A percentile compares a stretch with the other conserved stretches of the same genome.
These are phyloP conservation scores for Hypoxylon sp. DNA, from an alignment of 2,329 filamentous ascomycete species.

Conservation along the genomic window DNA sequence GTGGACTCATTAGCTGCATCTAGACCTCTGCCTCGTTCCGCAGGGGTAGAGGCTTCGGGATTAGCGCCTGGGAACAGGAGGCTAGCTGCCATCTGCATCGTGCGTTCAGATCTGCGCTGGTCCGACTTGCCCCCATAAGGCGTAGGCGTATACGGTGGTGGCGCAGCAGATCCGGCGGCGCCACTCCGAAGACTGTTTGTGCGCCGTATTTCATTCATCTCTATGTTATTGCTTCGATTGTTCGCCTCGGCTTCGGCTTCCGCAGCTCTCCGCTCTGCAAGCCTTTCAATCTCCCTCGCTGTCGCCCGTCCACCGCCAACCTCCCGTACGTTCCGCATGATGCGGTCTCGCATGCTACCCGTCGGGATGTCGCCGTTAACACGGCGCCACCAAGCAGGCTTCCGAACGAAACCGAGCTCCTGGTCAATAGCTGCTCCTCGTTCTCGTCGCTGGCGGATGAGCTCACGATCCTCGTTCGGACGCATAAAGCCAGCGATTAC, in stretches of 20 bases:
- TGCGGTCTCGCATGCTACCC: constrained; percentile 66
- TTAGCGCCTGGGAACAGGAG: constrained; percentile 65
- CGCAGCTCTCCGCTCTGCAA: constrained; percentile 58
- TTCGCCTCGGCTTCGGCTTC: constrained; percentile 53
- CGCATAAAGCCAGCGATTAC: constrained; percentile 70
- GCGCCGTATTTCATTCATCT: constrained; percentile 59
- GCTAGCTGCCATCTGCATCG: constrained; percentile 60
- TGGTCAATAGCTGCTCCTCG: constrained; percentile 70
- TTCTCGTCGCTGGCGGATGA: constrained; percentile 74
- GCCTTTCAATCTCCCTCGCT: constrained; percentile 57
- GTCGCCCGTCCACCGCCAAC: constrained; percentile 66
- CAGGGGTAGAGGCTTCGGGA: constrained; percentile 55
- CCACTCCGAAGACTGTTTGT: constrained; percentile 49
- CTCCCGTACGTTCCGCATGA: constrained; percentile 69
- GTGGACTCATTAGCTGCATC: constrained; percentile 23
- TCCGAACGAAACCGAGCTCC: constrained; percentile 72
- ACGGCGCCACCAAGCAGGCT: constrained; percentile 77
- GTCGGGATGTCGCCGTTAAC: constrained; percentile 61
- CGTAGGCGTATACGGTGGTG: constrained; percentile 47
- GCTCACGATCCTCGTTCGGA: constrained; percentile 78
- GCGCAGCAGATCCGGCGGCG: constrained; percentile 51
- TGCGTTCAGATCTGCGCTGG: constrained; percentile 61
- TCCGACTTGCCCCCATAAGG: constrained; percentile 62
- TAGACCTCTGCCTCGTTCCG: constrained; percentile 48
- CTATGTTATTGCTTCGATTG: constrained; percentile 55